These are phyloP conservation scores for Cruciata laevipes DNA, from an alignment of 257 asterid genomes.

Conservation along the genomic window DNA sequence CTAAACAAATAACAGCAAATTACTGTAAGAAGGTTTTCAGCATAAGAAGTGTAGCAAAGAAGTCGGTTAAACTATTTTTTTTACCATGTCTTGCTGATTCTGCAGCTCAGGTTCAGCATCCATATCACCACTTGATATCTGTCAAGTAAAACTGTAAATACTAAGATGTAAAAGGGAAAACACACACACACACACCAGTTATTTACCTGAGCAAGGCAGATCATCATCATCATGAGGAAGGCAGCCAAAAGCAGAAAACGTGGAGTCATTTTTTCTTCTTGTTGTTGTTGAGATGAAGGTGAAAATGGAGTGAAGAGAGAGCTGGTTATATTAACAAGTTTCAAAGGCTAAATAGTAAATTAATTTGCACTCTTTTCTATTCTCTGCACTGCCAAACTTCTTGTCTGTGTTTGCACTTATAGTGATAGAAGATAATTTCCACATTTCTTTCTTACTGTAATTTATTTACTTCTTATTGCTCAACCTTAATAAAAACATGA, in stretches of 20 bases:
- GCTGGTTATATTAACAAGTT: not conserved
- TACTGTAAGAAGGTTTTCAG: not conserved
- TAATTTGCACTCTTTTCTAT: not conserved
- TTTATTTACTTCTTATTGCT: too few species aligned
- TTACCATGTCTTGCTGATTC: conserved; percentile 30
- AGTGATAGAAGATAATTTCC: not conserved
- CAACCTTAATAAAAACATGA: too few species aligned
- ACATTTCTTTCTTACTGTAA: not conserved
- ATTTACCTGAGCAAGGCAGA: conserved; percentile 38
- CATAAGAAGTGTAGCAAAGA: not conserved
- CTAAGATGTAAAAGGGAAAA: not conserved
- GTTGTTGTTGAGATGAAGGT: too few species aligned
- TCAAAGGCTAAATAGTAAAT: not conserved
- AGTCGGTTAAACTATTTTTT: not conserved
- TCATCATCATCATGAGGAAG: conserved; percentile 27
- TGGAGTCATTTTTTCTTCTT: conserved; percentile 22
- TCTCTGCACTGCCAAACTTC: too few species aligned
- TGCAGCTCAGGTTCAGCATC: conserved; percentile 26
- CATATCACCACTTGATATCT: conserved; percentile 43
- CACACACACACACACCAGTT: not conserved
- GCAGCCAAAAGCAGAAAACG: conserved; percentile 34
- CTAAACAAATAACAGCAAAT: conserved; percentile 15
- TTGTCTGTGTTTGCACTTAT: not conserved
- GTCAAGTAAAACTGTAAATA: not conserved
- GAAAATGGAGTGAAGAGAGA: conserved; percentile 1